phyloP scores from a whole-genome alignment of 2,329 filamentous ascomycete species.

The Xylariaceae sp. region DNA sequence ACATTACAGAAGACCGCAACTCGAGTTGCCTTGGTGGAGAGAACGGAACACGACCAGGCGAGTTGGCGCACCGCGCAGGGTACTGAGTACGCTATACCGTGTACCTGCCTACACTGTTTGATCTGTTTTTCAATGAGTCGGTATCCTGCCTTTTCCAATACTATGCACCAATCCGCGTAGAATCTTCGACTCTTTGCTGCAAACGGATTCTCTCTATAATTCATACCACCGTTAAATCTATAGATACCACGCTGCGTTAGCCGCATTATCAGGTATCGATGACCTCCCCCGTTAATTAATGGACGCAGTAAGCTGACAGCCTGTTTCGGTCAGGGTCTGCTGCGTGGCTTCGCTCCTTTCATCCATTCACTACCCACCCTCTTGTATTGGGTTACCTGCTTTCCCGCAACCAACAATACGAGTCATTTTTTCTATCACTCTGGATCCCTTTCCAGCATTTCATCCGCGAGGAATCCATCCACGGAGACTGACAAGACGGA shows the following conservation, averaged over 20 bases:
- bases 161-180: no score
- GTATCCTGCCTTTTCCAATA: background rate
- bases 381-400: background rate
- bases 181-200: background rate
- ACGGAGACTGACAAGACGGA: background rate
- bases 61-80: background rate
- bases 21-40: no score
- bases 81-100: background rate
- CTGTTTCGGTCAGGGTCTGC: background rate
- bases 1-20: no score
- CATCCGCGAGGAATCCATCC: background rate
- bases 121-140: no score
- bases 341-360: background rate
- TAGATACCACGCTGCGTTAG: no score
- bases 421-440: background rate
- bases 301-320: background rate
- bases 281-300: no score
- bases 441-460: background rate
- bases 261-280: no score
- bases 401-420: background rate
- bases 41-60: no score
- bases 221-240: background rate
- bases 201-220: no score
- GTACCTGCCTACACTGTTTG: background rate
- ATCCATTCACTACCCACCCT: background rate